Conservation (phyloP, 1,284 basidiomycete species). For the Cutaneotrichosporon curvatum region DNA sequence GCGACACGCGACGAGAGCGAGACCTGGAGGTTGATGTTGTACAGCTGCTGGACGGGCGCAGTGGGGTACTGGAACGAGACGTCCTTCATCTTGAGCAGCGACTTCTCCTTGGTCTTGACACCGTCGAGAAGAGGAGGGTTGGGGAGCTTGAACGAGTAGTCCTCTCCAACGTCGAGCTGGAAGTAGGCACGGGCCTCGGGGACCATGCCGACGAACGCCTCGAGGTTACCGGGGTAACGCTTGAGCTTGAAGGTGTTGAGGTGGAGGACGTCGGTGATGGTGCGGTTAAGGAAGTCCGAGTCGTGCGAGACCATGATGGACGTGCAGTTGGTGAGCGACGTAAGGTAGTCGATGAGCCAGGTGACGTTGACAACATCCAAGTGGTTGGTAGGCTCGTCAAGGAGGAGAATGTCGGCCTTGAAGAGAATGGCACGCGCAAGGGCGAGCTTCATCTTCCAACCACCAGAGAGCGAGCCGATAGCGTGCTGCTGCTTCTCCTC, state of each 20-base stretch:
- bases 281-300: slow-evolving; percentile 97
- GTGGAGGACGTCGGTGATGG: slow-evolving; percentile 97
- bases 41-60: slow-evolving; percentile 76
- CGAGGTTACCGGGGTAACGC: slow-evolving; percentile 95
- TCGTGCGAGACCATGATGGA: slow-evolving; percentile 99
- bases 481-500: slow-evolving; percentile 76
- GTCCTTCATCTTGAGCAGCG: slow-evolving; percentile 92
- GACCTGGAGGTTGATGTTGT: slow-evolving; percentile 91
- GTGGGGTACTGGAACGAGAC: slow-evolving; percentile 95
- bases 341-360: slow-evolving; percentile 95
- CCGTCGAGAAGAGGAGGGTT: slow-evolving; percentile 93
- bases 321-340: slow-evolving; percentile 78
- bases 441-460: slow-evolving; percentile 99
- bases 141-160: slow-evolving; percentile 95
- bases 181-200: slow-evolving; percentile 98
- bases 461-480: slow-evolving; percentile 91
- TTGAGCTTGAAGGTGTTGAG: slow-evolving; percentile 98
- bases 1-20: slow-evolving; percentile 96
- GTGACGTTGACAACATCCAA: slow-evolving; percentile 94
- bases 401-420: slow-evolving; percentile 93
- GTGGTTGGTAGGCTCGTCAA: slow-evolving; percentile 98
- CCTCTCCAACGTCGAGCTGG: slow-evolving; percentile 85
- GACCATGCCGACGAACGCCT: slow-evolving; percentile 87
- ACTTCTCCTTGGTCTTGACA: slow-evolving; percentile 99
- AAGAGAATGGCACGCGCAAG: slow-evolving; percentile 97